These are phyloP conservation scores for Aschersonia sp. DNA, from an alignment of 2,329 filamentous ascomycete species.

Conservation along the genomic window DNA sequence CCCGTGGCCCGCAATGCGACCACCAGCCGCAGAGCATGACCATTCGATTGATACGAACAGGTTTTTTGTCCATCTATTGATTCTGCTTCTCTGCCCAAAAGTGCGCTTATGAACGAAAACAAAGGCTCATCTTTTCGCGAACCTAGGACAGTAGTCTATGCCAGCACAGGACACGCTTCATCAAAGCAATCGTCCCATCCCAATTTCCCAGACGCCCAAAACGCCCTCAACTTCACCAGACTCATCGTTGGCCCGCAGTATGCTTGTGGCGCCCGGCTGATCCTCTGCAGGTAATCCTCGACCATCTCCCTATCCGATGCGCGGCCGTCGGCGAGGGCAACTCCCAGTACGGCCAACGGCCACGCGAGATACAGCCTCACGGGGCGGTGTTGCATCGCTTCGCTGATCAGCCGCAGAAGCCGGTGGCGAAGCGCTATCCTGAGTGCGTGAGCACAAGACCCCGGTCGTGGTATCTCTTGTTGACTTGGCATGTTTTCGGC, in stretches of 20 bases:
- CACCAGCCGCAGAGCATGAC: too few relatives aligned
- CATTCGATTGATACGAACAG: too few relatives aligned
- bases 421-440: not conserved
- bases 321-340: conserved; percentile 1
- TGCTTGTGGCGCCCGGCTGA: not conserved
- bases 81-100: too few relatives aligned
- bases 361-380: conserved; percentile 1
- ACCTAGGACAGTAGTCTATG: not conserved
- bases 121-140: too few relatives aligned
- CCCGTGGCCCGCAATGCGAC: too few relatives aligned
- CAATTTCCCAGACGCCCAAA: conserved; percentile 2
- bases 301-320: not conserved
- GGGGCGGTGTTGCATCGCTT: not conserved
- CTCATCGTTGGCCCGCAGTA: conserved; percentile 1
- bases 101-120: too few relatives aligned
- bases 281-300: conserved; percentile 1
- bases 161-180: conserved; percentile 2
- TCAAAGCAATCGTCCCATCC: conserved; percentile 2
- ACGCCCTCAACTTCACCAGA: conserved; percentile 1
- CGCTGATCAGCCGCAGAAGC: not conserved
- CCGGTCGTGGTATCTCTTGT: not conserved
- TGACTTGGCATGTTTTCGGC: not conserved
- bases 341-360: conserved; percentile 3
- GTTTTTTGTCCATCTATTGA: too few relatives aligned
- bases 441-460: not conserved